These are phyloP conservation scores for Nymphaea colorata DNA, from an alignment of 164 flowering plant genomes.

Conservation along the genomic window DNA sequence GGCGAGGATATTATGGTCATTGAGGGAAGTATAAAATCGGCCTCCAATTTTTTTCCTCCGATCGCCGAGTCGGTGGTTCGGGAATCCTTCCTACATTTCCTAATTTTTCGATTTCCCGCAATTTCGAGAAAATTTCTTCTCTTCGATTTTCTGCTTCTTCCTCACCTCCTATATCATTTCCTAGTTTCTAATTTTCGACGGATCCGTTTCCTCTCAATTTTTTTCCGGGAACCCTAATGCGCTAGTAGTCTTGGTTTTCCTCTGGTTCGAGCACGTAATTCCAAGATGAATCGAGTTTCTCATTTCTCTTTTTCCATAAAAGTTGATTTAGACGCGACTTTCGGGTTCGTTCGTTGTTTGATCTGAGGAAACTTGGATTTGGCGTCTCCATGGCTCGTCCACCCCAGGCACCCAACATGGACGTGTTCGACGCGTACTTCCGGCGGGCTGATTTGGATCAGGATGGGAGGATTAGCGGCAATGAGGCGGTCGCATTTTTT, in stretches of 20 bases:
- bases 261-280: neutral
- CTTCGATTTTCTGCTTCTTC: neutral
- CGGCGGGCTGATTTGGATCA: constrained; percentile 85
- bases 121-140: neutral
- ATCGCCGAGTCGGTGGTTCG: neutral
- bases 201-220: neutral
- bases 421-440: constrained; percentile 81
- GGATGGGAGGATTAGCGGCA: constrained; percentile 91
- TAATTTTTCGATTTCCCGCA: neutral
- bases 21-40: neutral
- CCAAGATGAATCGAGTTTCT: neutral
- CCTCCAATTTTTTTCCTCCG: neutral
- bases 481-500: constrained; percentile 81
- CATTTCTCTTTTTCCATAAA: neutral
- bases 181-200: neutral
- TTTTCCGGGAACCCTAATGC: neutral
- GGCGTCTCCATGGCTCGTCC: constrained; percentile 28
- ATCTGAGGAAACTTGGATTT: constrained; percentile 6
- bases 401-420: constrained; percentile 28
- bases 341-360: constrained; percentile 3
- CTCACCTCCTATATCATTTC: neutral
- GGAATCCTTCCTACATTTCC: neutral
- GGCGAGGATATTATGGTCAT: neutral
- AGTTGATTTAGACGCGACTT: neutral
- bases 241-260: neutral